These are phyloP conservation scores for Arthrobotrys sphaeroides DNA, from an alignment of 2,329 filamentous ascomycete genomes.

Conservation along the genomic window DNA sequence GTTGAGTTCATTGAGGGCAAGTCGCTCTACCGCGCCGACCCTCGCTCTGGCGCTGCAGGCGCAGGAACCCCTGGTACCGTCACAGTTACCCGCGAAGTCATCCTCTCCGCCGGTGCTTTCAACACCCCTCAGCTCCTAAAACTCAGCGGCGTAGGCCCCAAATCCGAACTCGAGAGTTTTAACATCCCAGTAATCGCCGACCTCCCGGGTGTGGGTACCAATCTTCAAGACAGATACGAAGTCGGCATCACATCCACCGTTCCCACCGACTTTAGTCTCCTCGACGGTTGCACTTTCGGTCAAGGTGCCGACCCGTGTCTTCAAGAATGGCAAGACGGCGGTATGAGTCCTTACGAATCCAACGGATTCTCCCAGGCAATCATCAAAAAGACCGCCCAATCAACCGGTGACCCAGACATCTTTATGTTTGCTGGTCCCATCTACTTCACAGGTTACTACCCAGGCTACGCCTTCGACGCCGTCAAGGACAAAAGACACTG, in stretches of 20 bases:
- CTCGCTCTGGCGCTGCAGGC: constrained; percentile 59
- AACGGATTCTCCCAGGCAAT: constrained; percentile 39
- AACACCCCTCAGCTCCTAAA: constrained; percentile 56
- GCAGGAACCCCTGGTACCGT: constrained; percentile 50
- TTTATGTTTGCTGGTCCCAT: constrained; percentile 60
- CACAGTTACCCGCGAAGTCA: constrained; percentile 48
- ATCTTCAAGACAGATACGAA: constrained; percentile 72
- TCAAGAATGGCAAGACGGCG: constrained; percentile 58
- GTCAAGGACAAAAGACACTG: constrained; percentile 63
- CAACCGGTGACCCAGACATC: constrained; percentile 67
- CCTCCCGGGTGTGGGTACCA: constrained; percentile 71
- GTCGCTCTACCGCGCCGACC: constrained; percentile 63
- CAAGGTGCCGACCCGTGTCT: constrained; percentile 61
- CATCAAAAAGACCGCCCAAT: constrained; percentile 32
- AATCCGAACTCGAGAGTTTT: constrained; percentile 38
- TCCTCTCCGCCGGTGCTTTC: constrained; percentile 55
- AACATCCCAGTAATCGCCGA: constrained; percentile 64
- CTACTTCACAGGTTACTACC: constrained; percentile 59
- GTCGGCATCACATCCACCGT: constrained; percentile 66
- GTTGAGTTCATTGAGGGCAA: constrained; percentile 63
- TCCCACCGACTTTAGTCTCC: constrained; percentile 61
- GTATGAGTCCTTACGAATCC: constrained; percentile 29
- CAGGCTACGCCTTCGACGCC: constrained; percentile 65
- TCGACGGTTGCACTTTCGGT: constrained; percentile 60
- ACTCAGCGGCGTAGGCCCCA: constrained; percentile 55